Evolutionary conservation across 208 protist genomes (phyloP).

Genomic region (Phytomonas francai): DNA sequence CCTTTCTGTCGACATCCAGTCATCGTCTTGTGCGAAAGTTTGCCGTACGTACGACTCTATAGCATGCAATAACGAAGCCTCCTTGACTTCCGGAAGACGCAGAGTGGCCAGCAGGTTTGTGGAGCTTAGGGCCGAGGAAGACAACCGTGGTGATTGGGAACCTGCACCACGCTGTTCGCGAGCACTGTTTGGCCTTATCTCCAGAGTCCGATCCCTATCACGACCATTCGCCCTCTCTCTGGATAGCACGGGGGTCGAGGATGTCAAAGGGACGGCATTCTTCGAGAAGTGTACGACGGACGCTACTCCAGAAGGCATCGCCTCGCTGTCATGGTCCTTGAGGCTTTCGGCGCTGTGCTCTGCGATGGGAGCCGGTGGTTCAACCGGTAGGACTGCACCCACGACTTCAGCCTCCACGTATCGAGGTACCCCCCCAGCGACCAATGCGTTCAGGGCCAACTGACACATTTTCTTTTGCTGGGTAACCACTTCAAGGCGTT

Average conservation of each 20-base stretch:
- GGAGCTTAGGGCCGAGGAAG: constrained; percentile 20
- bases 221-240: not conserved
- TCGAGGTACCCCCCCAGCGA: constrained; percentile 48
- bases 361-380: constrained; percentile 7
- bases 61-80: constrained; percentile 58
- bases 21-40: constrained; percentile 25
- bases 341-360: constrained; percentile 26
- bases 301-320: not conserved
- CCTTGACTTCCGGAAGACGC: constrained; percentile 70
- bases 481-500: constrained; percentile 37
- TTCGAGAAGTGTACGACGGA: not conserved
- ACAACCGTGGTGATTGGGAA: constrained; percentile 6
- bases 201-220: not conserved
- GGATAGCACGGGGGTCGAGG: constrained; percentile 6
- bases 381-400: constrained; percentile 3
- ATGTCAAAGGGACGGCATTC: constrained; percentile 15
- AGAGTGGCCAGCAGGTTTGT: constrained; percentile 56
- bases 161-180: constrained; percentile 10
- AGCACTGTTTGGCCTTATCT: not conserved
- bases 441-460: constrained; percentile 60
- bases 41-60: constrained; percentile 64
- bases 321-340: constrained; percentile 27
- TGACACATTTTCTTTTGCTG: constrained; percentile 75
- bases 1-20: constrained; percentile 24
- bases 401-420: constrained; percentile 20